Conservation (phyloP, 1,139 yeast genomes). For the Blastobotrys elegans region DNA sequence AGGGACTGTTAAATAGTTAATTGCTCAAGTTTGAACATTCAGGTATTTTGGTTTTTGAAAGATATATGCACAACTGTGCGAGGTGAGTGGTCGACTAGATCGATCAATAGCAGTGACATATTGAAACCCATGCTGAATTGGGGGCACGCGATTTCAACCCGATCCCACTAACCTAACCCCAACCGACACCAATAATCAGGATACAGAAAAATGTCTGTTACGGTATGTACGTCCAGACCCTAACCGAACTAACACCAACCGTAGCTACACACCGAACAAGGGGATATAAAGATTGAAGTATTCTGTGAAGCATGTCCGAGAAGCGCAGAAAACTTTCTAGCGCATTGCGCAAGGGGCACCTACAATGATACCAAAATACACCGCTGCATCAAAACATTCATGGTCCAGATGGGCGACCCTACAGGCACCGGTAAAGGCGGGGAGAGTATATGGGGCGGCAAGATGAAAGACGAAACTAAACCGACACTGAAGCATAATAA, state of each 20-base stretch:
- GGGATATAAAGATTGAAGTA: slow-evolving; percentile 39
- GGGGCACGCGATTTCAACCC: neutral
- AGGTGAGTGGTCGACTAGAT: no score
- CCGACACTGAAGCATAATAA: slow-evolving; percentile 39
- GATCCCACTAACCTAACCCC: neutral
- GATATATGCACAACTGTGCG: no score
- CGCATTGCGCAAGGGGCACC: slow-evolving; percentile 46
- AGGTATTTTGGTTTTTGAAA: no score
- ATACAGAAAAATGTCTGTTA: slow-evolving; percentile 10
- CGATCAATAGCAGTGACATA: no score
- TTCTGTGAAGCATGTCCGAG: slow-evolving; percentile 40
- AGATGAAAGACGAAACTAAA: slow-evolving; percentile 46
- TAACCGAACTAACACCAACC: no score
- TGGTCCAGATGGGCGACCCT: slow-evolving; percentile 49
- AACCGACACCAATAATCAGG: neutral
- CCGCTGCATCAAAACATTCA: slow-evolving; percentile 43
- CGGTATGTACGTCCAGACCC: no score
- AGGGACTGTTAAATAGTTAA: no score
- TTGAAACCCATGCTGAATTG: neutral
- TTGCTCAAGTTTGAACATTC: no score
- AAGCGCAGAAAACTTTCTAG: slow-evolving; percentile 42
- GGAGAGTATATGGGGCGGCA: slow-evolving; percentile 47
- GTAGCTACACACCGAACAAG: slow-evolving; percentile 37
- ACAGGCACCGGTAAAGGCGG: slow-evolving; percentile 50
- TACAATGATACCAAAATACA: slow-evolving; percentile 41